phyloP scores from a whole-genome alignment of 1,284 basidiomycete species.

The Entoloma clypeatum region DNA sequence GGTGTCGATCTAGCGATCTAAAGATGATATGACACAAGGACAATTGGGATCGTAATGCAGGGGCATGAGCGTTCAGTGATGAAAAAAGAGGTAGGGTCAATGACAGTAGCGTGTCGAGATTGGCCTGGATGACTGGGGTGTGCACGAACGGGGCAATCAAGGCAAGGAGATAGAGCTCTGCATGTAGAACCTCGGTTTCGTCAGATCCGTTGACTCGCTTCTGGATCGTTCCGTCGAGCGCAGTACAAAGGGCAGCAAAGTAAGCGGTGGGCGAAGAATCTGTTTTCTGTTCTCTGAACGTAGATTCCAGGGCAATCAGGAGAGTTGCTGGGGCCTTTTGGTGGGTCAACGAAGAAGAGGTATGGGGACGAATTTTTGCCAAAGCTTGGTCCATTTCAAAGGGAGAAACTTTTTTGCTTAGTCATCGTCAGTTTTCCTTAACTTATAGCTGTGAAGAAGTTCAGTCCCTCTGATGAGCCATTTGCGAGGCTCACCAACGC shows the following conservation, averaged over 20 bases:
- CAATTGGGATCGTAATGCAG: constrained; percentile 71
- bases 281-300: constrained; percentile 77
- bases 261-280: constrained; percentile 78
- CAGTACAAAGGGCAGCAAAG: constrained; percentile 82
- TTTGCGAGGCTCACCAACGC: constrained; percentile 42
- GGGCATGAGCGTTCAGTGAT: constrained; percentile 57
- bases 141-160: constrained; percentile 76
- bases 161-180: constrained; percentile 87
- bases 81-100: constrained; percentile 79
- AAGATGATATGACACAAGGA: constrained; percentile 71
- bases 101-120: constrained; percentile 61
- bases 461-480: constrained; percentile 14
- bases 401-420: constrained; percentile 26
- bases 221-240: constrained; percentile 70
- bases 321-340: constrained; percentile 91
- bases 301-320: constrained; percentile 85
- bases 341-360: constrained; percentile 76
- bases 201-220: constrained; percentile 58
- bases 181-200: constrained; percentile 82
- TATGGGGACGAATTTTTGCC: constrained; percentile 87
- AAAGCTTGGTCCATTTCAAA: constrained; percentile 58
- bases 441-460: too few relatives aligned
- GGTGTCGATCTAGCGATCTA: constrained; percentile 62
- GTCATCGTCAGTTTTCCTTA: too few relatives aligned
- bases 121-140: constrained; percentile 65